Conservation (phyloP, 257 asterid species). For the Nicotiana paniculata region DNA sequence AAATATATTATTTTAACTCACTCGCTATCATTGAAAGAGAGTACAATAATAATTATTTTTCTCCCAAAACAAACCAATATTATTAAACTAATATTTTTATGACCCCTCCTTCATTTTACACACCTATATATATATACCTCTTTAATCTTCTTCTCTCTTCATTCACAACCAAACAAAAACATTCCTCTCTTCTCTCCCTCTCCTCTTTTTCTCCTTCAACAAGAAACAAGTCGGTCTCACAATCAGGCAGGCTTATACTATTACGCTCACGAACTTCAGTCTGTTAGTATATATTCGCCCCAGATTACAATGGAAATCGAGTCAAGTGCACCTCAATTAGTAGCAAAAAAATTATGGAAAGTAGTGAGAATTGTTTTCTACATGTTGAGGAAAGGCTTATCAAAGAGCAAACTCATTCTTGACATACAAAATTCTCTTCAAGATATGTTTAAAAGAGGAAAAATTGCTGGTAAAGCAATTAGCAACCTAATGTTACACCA, state of each 20-base stretch:
- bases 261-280: not conserved
- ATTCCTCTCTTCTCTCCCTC: not conserved
- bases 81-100: not conserved
- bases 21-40: not conserved
- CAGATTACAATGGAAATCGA: slow-evolving; percentile 23
- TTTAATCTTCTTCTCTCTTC: slow-evolving; percentile 5
- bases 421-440: slow-evolving; percentile 24
- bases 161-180: slow-evolving; percentile 11
- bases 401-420: slow-evolving; percentile 21
- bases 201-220: not conserved
- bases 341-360: slow-evolving; percentile 24
- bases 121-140: slow-evolving; percentile 16
- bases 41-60: not conserved
- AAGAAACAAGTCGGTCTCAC: not conserved
- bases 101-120: not conserved
- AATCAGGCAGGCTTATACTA: not conserved
- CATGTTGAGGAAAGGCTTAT: slow-evolving; percentile 36
- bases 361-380: slow-evolving; percentile 19
- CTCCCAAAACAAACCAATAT: not conserved
- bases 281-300: not conserved
- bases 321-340: slow-evolving; percentile 5
- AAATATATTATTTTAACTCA: not conserved
- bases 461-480: slow-evolving; percentile 32
- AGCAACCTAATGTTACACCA: slow-evolving; percentile 23
- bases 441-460: slow-evolving; percentile 21